These are phyloP conservation scores for Cyclocybe cylindracea DNA, from an alignment of 768 basidiomycete species.

Conservation along the genomic window DNA sequence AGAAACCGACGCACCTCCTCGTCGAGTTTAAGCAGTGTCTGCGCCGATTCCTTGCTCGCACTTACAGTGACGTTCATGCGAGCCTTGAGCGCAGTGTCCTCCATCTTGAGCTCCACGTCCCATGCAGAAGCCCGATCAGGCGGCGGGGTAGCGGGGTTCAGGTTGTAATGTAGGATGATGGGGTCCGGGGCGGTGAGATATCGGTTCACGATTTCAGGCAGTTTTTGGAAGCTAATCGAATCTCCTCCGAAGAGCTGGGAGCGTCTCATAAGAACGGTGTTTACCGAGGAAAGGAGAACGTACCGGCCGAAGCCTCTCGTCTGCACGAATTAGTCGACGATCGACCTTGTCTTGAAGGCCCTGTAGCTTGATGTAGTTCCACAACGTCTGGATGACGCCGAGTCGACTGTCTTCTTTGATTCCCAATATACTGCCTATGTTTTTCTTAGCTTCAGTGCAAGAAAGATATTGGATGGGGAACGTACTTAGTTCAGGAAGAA, in stretches of 20 bases:
- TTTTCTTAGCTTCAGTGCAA: constrained; percentile 2
- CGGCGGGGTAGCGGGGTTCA: constrained; percentile 62
- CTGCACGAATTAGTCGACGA: constrained; percentile 66
- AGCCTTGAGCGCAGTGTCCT: constrained; percentile 72
- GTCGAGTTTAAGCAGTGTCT: constrained; percentile 72
- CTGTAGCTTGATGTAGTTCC: constrained; percentile 90
- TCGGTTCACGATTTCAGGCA: constrained; percentile 86
- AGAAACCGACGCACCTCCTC: constrained; percentile 67
- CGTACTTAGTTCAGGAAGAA: constrained; percentile 73
- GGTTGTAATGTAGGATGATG: constrained; percentile 72
- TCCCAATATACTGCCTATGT: constrained; percentile 61
- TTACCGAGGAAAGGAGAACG: constrained; percentile 12
- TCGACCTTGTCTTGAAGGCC: constrained; percentile 84
- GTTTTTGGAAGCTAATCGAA: constrained; percentile 68
- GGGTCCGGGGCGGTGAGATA: constrained; percentile 79
- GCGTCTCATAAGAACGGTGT: background rate
- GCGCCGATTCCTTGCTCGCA: constrained; percentile 69
- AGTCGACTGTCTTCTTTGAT: constrained; percentile 85
- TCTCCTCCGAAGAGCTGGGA: constrained; percentile 72
- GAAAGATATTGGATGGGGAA: background rate
- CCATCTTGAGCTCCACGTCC: constrained; percentile 88
- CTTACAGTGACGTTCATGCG: constrained; percentile 74
- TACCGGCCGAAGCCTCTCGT: constrained; percentile 69
- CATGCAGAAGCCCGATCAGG: constrained; percentile 77
- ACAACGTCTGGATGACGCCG: constrained; percentile 79